These are phyloP conservation scores for Annona squamosa DNA, from an alignment of 164 flowering plant genomes.

Conservation along the genomic window DNA sequence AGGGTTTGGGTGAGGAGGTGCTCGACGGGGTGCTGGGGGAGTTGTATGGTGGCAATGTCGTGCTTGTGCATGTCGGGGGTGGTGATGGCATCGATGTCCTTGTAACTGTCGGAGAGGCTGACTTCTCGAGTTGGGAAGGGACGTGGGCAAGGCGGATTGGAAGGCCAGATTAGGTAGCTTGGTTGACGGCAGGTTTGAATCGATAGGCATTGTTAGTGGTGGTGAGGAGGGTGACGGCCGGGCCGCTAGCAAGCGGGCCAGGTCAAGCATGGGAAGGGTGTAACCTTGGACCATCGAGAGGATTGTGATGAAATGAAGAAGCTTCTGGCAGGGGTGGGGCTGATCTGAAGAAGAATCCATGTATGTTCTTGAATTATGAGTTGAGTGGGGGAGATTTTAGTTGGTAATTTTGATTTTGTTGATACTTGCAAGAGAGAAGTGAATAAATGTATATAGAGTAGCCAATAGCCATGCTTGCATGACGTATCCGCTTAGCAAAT, in stretches of 20 bases:
- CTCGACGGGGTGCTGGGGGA: conserved; percentile 26
- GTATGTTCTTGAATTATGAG: too few species aligned
- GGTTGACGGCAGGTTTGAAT: conserved; percentile 9
- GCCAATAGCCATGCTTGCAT: too few species aligned
- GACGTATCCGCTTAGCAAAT: too few species aligned
- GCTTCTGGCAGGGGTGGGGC: not conserved
- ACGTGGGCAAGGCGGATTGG: conserved; percentile 10
- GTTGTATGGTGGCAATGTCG: conserved; percentile 3
- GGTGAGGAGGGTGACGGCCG: conserved; percentile 16
- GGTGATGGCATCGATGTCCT: conserved; percentile 8
- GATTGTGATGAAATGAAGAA: conserved; percentile 12
- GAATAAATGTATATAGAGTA: too few species aligned
- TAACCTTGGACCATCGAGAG: conserved; percentile 7
- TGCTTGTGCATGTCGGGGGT: not conserved
- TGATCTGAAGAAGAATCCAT: too few species aligned
- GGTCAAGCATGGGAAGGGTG: conserved; percentile 8
- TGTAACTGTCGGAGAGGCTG: conserved; percentile 34
- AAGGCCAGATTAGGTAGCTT: conserved; percentile 6
- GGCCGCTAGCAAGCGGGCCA: conserved; percentile 1
- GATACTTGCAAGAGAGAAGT: too few species aligned
- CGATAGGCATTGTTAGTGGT: conserved; percentile 22
- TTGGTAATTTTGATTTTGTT: too few species aligned
- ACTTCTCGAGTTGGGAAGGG: conserved; percentile 26
- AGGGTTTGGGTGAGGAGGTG: conserved; percentile 1
- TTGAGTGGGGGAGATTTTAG: too few species aligned